Evolutionary conservation across 257 asterid species (phyloP), one percentile per base, ranked within the genome.

Genomic region (Solanum microdontum): DNA sequence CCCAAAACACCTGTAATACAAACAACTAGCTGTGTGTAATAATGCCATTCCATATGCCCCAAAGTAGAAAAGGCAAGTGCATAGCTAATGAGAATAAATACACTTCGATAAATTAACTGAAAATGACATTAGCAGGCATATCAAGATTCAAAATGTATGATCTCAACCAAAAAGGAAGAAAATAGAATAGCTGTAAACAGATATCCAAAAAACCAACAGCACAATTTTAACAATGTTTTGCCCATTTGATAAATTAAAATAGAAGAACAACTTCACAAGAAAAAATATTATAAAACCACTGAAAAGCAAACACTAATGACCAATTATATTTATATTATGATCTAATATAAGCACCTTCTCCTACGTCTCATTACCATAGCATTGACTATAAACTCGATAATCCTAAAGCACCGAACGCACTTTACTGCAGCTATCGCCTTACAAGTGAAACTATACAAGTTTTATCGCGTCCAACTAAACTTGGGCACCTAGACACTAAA

Each of bases 1-100:
- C 96, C 90, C 70, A 91, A 91, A 97, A 97, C 87, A 97, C 91
- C 99, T 97, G 93, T 85, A 90, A 86, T 72, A 84, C 40, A n/a
- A 66, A 34, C 1, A 66, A 33, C 28, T 13, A 64, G 80, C 17
- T 45, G 39, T 8, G 4, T 79, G 26, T 24, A 2, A 15, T 26
- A 80, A 4, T 80, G 84, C 24, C 40, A 37, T 37, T 37, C 26
- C 24, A 64, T 76, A 83, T 33, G 7, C n/a, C 23, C 32, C 13
- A 66, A 40, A 7, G 9, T 14, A 79, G 60, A 24, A 77, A 77
- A 6, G 0, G 3, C 24, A 43, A 24, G 7, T 77, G 15, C 5
- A 1, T 79, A 77, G 13, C 62, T 36, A 36, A 37, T 76, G 58
- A 37, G 23, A 13, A 77, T 24, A 76, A n/a, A 23, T 39, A 13